Conservation (phyloP, 371 early-diverging fungal species). For the Lichtheimia hyalospora region DNA sequence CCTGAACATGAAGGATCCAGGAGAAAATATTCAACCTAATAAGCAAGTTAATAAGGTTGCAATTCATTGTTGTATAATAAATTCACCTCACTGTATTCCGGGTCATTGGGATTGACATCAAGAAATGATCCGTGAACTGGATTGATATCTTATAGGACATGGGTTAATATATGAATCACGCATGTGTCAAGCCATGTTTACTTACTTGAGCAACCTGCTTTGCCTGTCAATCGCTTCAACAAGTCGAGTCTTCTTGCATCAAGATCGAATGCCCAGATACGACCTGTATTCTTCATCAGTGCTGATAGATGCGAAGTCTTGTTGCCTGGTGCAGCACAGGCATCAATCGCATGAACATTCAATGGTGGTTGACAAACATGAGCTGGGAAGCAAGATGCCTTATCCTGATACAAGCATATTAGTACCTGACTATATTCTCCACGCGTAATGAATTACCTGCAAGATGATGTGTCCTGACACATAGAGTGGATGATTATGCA, state of each 20-base stretch:
- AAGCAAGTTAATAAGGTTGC: no score
- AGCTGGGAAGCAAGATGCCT: slow-evolving; percentile 97
- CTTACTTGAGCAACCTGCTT: slow-evolving; percentile 85
- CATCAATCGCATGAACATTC: slow-evolving; percentile 85
- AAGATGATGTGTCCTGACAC: slow-evolving; percentile 79
- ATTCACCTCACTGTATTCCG: slow-evolving; percentile 53
- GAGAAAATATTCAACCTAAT: slow-evolving; percentile 84
- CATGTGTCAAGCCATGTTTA: slow-evolving; percentile 5
- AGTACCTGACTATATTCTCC: background rate
- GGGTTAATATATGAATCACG: background rate
- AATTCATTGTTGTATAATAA: background rate
- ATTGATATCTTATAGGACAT: slow-evolving; percentile 47
- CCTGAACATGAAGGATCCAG: slow-evolving; percentile 99
- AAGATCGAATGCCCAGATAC: slow-evolving; percentile 92
- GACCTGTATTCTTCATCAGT: slow-evolving; percentile 84
- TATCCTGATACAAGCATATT: slow-evolving; percentile 60
- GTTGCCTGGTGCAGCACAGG: slow-evolving; percentile 99
- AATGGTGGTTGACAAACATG: slow-evolving; percentile 79
- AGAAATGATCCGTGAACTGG: slow-evolving; percentile 69
- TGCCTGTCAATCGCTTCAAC: slow-evolving; percentile 70
- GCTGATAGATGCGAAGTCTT: slow-evolving; percentile 93
- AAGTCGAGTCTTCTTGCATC: slow-evolving; percentile 79
- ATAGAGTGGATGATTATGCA: slow-evolving; percentile 78
- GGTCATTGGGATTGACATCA: slow-evolving; percentile 62
- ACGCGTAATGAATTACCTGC: slow-evolving; percentile 58